Conservation (phyloP, 1,284 basidiomycete genomes). For the Rhodotorula sp. region DNA sequence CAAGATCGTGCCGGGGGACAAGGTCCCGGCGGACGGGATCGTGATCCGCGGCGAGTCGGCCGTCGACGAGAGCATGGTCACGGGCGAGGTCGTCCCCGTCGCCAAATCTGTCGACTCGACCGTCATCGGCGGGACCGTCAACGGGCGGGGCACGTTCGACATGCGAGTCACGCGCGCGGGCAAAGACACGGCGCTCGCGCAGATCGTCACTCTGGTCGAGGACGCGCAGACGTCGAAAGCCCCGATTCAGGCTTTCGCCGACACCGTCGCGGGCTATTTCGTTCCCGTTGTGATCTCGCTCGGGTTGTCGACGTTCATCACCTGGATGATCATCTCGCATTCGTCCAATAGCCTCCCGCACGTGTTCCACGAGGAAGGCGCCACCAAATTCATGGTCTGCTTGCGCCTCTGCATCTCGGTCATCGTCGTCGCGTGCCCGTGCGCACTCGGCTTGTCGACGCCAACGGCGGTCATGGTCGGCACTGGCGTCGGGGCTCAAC, state of each 20-base stretch:
- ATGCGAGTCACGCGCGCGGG: conserved; percentile 94
- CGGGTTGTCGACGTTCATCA: conserved; percentile 74
- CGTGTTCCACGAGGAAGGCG: conserved; percentile 80
- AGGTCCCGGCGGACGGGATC: conserved; percentile 91
- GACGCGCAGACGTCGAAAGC: conserved; percentile 98
- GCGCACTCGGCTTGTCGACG: conserved; percentile 91
- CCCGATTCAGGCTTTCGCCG: conserved; percentile 96
- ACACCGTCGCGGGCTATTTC: conserved; percentile 90
- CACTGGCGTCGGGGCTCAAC: conserved; percentile 92
- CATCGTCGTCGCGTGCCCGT: conserved; percentile 97
- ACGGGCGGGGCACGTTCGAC: conserved; percentile 92
- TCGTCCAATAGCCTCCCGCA: conserved; percentile 66
- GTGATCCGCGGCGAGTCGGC: conserved; percentile 81
- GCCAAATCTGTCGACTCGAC: conserved; percentile 75
- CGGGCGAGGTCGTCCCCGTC: conserved; percentile 91
- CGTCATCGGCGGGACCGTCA: conserved; percentile 96
- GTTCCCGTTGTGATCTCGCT: conserved; percentile 88
- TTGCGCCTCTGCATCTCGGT: conserved; percentile 97
- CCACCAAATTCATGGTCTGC: conserved; percentile 85
- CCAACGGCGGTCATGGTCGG: conserved; percentile 99
- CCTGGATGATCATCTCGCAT: conserved; percentile 77
- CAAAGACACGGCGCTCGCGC: conserved; percentile 90
- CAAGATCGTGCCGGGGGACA: conserved; percentile 94
- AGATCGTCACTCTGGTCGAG: conserved; percentile 95
- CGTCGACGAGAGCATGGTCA: conserved; percentile 95